Percentiles rank a stretch among this genome's conserved stretches.
Evolutionary conservation across 2,329 filamentous ascomycete genomes (phyloP).

Genomic region (Sclerotinia sclerotiorum): DNA sequence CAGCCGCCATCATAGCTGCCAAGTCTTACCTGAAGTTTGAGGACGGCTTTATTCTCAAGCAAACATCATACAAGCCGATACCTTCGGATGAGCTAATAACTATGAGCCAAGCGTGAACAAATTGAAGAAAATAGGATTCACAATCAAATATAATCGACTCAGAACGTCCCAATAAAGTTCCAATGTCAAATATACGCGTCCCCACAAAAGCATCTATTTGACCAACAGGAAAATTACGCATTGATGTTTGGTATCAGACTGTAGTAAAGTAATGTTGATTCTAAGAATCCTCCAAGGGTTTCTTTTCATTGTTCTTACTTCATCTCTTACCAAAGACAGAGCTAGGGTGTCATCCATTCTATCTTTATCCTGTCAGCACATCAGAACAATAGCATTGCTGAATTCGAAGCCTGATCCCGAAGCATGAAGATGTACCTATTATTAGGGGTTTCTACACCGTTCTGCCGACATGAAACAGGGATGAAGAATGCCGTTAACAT

Average conservation of each 20-base stretch:
- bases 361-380: not conserved
- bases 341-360: not conserved
- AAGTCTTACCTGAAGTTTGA: not conserved
- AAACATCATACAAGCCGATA: not conserved
- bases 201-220: constrained; percentile 2
- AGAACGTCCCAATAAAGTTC: constrained; percentile 7
- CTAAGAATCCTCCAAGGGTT: not conserved
- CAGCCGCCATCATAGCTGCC: not conserved
- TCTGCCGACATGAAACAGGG: constrained; percentile 18
- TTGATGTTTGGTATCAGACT: constrained; percentile 15
- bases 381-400: constrained; percentile 5
- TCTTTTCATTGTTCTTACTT: not conserved
- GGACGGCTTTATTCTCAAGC: not conserved
- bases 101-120: not conserved
- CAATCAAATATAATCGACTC: not conserved
- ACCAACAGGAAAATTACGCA: constrained; percentile 2
- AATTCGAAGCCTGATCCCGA: not conserved
- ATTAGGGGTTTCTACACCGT: constrained; percentile 6
- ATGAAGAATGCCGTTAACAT: constrained; percentile 20
- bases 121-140: constrained; percentile 11
- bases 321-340: not conserved
- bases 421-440: constrained; percentile 16
- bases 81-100: not conserved
- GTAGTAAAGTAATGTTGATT: not conserved
- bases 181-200: not conserved